Evolutionary conservation across 2,329 filamentous ascomycete species (phyloP), one percentile per base, ranked within the genome.

Genomic region (Aspergillus fumigatus): DNA sequence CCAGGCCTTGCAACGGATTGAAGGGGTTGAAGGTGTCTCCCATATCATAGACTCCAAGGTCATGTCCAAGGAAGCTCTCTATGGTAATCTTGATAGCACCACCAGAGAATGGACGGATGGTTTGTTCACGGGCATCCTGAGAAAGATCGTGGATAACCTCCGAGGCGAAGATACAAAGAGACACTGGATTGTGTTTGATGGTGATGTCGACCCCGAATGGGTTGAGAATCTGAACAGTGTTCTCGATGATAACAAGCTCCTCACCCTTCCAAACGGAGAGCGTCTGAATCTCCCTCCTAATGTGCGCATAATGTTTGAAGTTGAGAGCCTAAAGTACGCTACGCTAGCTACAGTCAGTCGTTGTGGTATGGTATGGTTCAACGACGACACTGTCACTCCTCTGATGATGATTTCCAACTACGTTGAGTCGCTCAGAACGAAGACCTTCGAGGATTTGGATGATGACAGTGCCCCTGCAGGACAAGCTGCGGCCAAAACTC

Each of bases 331-430:
- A 58, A 96, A 95, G 71, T 99, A 99, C 71, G 94, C 94, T 40
- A 99, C 94, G 0, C 84, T 99, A 48, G 94, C 94, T 55, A 99
- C 94, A n/a, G 94, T 99, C 70, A 95, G 90, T 86, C 92, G 94
- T 77, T 99, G 94, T 73, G 94, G 94, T 82, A 99, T 99, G 94
- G 95, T 99, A 14, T 99, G 94, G 94, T 99, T 97, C 78, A 99
- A 92, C 71, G 93, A 97, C 67, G 95, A 99, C 70, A 97, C 92
- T 27, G 93, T 99, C 43, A 93, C 91, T 32, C 85, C 93, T 1
- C 84, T 84, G 63, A 96, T 99, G 89, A 89, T 97, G 86, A 88
- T 97, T 43, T 82, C 85, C 60, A 90, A 97, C 75, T 97, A 99
- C 68, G 84, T 99, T 52, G 86, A 94, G 59, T 86, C 88, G 49